Conservation (phyloP, 2,329 filamentous ascomycete species). For the Epichloe coenophiala region DNA sequence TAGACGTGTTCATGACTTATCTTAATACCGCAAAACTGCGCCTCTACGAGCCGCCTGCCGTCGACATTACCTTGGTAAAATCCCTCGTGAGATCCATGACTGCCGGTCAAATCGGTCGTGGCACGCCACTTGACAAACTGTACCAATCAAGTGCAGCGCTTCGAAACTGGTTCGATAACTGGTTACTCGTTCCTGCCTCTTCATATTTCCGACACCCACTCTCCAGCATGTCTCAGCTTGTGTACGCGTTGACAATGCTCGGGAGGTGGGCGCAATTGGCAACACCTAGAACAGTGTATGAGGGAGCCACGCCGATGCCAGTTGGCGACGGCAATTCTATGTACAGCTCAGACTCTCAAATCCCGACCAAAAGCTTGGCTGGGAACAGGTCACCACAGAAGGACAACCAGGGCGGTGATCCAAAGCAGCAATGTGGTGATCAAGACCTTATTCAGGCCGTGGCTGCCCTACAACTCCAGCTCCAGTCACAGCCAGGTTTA, state of each 20-base stretch:
- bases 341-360: conserved; percentile 13
- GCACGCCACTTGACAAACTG: conserved; percentile 34
- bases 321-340: conserved; percentile 11
- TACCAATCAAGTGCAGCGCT: conserved; percentile 34
- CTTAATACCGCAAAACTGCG: conserved; percentile 28
- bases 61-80: conserved; percentile 26
- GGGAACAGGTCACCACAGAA: not conserved
- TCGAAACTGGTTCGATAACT: conserved; percentile 34
- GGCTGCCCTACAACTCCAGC: conserved; percentile 25
- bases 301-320: conserved; percentile 13
- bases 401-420: conserved; percentile 1
- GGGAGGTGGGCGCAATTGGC: conserved; percentile 36
- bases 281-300: conserved; percentile 20
- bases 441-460: conserved; percentile 27
- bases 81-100: conserved; percentile 31
- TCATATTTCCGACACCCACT: conserved; percentile 34
- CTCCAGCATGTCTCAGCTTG: conserved; percentile 29
- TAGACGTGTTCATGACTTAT: conserved; percentile 12
- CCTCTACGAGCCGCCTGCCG: conserved; percentile 33
- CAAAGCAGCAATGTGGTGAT: conserved; percentile 13
- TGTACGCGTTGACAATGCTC: conserved; percentile 37
- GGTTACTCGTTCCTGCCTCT: conserved; percentile 28
- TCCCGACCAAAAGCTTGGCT: conserved; percentile 6
- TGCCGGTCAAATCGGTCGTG: conserved; percentile 20
- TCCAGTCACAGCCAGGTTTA: conserved; percentile 30